A percentile compares a stretch with the other conserved stretches of the same genome.
Conservation (phyloP, 768 basidiomycete species). For the Amanita polypyramis region DNA sequence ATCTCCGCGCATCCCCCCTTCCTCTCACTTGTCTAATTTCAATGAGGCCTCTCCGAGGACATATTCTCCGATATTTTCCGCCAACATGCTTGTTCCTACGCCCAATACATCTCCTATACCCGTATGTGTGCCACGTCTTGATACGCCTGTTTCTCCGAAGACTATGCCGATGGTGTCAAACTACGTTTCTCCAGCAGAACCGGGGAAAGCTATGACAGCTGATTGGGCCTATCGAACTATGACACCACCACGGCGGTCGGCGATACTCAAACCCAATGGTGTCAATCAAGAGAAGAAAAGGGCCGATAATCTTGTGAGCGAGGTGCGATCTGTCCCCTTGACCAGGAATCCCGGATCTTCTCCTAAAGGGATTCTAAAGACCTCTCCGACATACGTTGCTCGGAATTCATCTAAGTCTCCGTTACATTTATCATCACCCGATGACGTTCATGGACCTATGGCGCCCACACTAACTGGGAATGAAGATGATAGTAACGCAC, state of each 20-base stretch:
- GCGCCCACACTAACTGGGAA: neutral
- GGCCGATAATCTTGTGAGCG: neutral
- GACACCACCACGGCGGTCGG: neutral
- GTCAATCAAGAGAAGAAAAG: neutral
- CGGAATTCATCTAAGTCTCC: neutral
- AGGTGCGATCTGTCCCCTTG: neutral
- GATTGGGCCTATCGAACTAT: neutral
- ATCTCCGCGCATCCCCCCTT: neutral
- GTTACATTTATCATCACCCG: neutral
- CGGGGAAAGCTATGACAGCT: neutral
- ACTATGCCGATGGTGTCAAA: neutral
- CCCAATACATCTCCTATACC: neutral
- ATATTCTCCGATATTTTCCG: neutral
- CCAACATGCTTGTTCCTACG: neutral
- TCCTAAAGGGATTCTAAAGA: conserved; percentile 6
- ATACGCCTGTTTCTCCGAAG: conserved; percentile 3
- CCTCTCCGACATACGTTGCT: conserved; percentile 5
- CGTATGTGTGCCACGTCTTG: neutral
- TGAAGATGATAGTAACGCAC: too few relatives aligned
- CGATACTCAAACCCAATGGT: neutral
- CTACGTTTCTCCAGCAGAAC: neutral
- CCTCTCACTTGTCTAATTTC: neutral
- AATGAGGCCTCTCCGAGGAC: neutral
- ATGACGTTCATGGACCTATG: neutral
- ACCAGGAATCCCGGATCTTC: neutral